These are phyloP conservation scores for Aspergillus hancockii DNA, from an alignment of 495 filamentous ascomycete species.

Conservation along the genomic window DNA sequence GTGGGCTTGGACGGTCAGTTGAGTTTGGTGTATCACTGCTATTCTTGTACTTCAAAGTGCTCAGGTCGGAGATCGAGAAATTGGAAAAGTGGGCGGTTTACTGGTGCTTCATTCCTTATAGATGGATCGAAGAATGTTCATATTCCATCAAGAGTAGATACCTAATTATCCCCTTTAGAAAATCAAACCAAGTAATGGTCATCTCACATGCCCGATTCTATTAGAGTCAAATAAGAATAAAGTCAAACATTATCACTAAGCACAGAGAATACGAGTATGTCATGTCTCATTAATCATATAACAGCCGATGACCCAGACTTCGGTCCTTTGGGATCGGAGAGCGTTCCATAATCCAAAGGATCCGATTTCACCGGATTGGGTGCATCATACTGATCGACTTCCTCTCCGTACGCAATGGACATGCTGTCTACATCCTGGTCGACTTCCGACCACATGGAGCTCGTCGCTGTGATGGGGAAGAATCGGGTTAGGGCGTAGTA, in stretches of 20 bases:
- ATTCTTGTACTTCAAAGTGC: no score
- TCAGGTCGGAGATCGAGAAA: no score
- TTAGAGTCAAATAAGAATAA: not conserved
- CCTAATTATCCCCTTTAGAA: not conserved
- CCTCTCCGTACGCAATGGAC: slow-evolving; percentile 42
- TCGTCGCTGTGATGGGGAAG: slow-evolving; percentile 73
- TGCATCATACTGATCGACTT: slow-evolving; percentile 25
- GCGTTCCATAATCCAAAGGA: not conserved
- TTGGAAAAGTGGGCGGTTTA: not conserved
- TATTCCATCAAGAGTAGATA: not conserved
- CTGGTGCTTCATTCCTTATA: not conserved
- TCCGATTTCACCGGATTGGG: slow-evolving; percentile 11
- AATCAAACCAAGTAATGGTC: not conserved
- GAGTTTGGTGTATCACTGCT: no score
- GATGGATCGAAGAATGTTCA: not conserved
- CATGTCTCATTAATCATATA: slow-evolving; percentile 15
- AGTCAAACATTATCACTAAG: not conserved
- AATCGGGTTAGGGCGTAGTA: slow-evolving; percentile 71
- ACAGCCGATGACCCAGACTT: slow-evolving; percentile 15
- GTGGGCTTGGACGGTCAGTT: not conserved
- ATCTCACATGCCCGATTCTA: not conserved
- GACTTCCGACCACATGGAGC: slow-evolving; percentile 79
- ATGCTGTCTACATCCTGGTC: slow-evolving; percentile 55
- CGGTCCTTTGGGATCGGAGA: slow-evolving; percentile 17
- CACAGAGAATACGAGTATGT: slow-evolving; percentile 2